Conservation (phyloP, 306 rosid species). For the Inga oerstediana region DNA sequence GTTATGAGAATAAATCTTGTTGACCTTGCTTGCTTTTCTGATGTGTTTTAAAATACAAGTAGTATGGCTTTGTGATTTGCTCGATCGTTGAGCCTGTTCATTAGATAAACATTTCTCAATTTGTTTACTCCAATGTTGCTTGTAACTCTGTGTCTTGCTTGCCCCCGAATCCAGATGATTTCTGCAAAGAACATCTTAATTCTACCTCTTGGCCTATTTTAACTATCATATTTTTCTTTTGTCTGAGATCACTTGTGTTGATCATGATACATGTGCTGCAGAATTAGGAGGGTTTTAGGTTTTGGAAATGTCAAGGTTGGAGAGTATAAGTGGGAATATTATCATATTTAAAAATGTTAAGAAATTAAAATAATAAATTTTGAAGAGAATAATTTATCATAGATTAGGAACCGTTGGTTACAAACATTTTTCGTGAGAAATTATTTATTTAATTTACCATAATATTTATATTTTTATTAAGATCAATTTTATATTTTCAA, state of each 20-base stretch:
- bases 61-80: slow-evolving; percentile 8
- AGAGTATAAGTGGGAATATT: no score
- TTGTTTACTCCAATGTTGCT: neutral
- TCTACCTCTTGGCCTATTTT: neutral
- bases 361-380: no score
- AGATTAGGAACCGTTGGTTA: no score
- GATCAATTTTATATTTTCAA: no score
- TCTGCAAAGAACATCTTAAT: neutral
- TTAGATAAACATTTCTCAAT: neutral
- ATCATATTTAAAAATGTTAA: no score
- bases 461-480: no score
- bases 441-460: no score
- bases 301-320: neutral
- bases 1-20: slow-evolving; percentile 7
- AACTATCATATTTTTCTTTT: no score
- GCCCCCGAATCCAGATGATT: neutral
- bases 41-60: slow-evolving; percentile 19
- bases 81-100: slow-evolving; percentile 9
- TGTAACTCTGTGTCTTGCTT: neutral
- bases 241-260: neutral
- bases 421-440: no score
- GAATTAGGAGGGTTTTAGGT: neutral
- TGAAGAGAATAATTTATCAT: no score
- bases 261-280: neutral
- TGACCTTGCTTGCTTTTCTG: slow-evolving; percentile 1